Percentiles rank a stretch among this genome's conserved stretches.
Conservation (phyloP, 805 yeast genomes). For the Wickerhamomyces chambardii region DNA sequence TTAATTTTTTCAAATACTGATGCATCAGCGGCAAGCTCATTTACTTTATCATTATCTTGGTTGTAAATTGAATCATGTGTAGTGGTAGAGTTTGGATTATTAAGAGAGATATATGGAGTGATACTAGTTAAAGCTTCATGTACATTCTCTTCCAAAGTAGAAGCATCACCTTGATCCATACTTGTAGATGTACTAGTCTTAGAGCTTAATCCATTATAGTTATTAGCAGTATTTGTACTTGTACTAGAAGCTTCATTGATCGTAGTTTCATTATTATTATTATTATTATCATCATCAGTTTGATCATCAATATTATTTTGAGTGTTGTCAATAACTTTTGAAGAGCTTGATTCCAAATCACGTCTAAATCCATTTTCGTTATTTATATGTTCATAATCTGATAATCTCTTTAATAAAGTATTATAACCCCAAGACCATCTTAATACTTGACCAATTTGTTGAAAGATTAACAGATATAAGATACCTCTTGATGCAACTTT, state of each 20-base stretch:
- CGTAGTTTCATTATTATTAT: too few species aligned
- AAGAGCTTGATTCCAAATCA: background rate
- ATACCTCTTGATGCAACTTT: slow-evolving; percentile 75
- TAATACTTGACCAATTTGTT: slow-evolving; percentile 74
- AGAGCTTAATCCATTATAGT: too few species aligned
- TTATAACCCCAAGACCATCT: slow-evolving; percentile 90
- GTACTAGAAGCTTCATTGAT: background rate
- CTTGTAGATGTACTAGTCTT: too few species aligned
- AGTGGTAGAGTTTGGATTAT: too few species aligned
- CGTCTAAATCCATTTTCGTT: background rate
- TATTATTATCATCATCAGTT: too few species aligned
- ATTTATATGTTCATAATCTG: background rate
- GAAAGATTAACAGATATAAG: slow-evolving; percentile 63
- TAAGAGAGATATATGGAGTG: too few species aligned
- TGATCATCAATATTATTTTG: too few species aligned
- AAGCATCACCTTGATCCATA: too few species aligned
- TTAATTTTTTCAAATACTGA: background rate
- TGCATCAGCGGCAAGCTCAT: background rate
- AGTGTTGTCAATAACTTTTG: background rate
- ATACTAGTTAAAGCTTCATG: too few species aligned
- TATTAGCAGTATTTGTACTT: too few species aligned
- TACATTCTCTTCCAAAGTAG: too few species aligned
- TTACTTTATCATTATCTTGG: background rate
- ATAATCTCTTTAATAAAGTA: slow-evolving; percentile 46
- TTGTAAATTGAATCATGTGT: too few species aligned